phyloP scores from a whole-genome alignment of 768 basidiomycete species.

The Lentinus tigrinus region DNA sequence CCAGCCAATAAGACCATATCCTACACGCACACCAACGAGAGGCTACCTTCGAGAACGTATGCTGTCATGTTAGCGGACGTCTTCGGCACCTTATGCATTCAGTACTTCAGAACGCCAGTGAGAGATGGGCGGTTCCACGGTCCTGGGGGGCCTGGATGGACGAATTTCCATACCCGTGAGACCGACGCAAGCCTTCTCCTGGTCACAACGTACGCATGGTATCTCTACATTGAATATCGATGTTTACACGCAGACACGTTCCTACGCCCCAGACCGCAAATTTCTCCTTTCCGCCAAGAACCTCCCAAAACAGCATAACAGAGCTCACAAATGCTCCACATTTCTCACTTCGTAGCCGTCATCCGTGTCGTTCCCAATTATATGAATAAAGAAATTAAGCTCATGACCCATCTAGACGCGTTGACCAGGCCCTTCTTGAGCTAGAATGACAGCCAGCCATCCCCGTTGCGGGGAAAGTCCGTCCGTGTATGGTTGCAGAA shows the following conservation, averaged over 20 bases:
- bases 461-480: background rate
- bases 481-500: background rate
- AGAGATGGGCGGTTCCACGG: background rate
- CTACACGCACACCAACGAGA: background rate
- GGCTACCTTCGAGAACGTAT: background rate
- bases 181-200: background rate
- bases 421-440: background rate
- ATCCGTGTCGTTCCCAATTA: constrained; percentile 10
- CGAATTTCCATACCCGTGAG: background rate
- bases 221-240: background rate
- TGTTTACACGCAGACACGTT: background rate
- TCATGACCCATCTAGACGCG: background rate
- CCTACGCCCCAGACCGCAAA: background rate
- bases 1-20: background rate
- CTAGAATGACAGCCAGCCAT: background rate
- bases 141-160: background rate
- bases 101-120: background rate
- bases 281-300: background rate
- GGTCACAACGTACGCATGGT: background rate
- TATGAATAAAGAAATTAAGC: constrained; percentile 7
- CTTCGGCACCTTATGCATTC: background rate
- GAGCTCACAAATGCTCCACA: background rate
- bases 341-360: constrained; percentile 3
- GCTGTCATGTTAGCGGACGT: background rate
- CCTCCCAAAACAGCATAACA: background rate